phyloP scores from a whole-genome alignment of 139 green algal species.

The Raphidocelis subcapitata region DNA sequence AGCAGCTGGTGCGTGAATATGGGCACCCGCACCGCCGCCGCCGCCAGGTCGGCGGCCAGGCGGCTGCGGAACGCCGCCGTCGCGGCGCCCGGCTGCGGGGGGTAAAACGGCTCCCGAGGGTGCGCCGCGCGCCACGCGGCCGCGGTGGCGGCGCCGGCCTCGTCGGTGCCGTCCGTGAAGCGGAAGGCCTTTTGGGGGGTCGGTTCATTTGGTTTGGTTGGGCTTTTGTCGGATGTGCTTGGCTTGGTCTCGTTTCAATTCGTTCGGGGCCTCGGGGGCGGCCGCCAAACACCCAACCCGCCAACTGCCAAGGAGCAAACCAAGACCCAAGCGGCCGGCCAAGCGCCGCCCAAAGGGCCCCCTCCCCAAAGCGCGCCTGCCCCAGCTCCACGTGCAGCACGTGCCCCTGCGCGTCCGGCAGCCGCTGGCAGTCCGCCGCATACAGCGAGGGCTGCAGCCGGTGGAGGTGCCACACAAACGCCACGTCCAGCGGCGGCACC shows the following conservation, averaged over 20 bases:
- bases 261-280: too few relatives aligned
- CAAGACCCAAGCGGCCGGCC: too few relatives aligned
- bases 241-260: too few relatives aligned
- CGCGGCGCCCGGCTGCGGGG: background rate
- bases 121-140: background rate
- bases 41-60: slow-evolving; percentile 22
- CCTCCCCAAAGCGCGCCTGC: slow-evolving; percentile 19
- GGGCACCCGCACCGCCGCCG: slow-evolving; percentile 30
- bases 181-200: slow-evolving; percentile 4
- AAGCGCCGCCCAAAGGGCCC: too few relatives aligned
- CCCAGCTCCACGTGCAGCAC: slow-evolving; percentile 5
- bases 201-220: too few relatives aligned
- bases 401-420: background rate
- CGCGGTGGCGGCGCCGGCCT: slow-evolving; percentile 9
- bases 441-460: slow-evolving; percentile 36
- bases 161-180: slow-evolving; percentile 18
- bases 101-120: slow-evolving; percentile 15
- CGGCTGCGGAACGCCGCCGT: slow-evolving; percentile 10
- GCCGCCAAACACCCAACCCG: too few relatives aligned
- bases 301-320: too few relatives aligned
- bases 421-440: slow-evolving; percentile 12
- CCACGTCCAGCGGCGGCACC: slow-evolving; percentile 41
- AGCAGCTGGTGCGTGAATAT: slow-evolving; percentile 30
- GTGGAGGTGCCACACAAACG: slow-evolving; percentile 40
- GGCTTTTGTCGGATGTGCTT: too few relatives aligned